Base-by-base conservation (phyloP, 495 filamentous ascomycete species). In the Lophiotrema nucula region DNA sequence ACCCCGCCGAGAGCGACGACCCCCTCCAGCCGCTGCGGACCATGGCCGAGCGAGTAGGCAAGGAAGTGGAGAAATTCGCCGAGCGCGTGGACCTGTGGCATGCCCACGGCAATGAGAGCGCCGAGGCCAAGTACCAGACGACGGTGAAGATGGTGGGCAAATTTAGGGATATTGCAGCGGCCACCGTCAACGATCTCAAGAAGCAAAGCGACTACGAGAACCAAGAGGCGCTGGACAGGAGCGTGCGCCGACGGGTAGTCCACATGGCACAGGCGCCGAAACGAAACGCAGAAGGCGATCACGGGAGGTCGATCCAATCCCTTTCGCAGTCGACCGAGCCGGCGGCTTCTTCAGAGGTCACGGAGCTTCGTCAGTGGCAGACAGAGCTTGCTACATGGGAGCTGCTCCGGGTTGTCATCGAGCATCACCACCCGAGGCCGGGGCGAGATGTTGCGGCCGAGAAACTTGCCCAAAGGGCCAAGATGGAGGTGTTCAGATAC, bases 301-400 rank as follows among this genome's bases (percentile, higher is more conserved):
- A 49, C 46, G 47, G 43, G 11, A 12, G 13, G n/a, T 55, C 50
- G 3, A 48, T 47, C 24, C 42, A 31, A 24, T 57, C 53, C 3
- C 22, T 56, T 8, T 25, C 51, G 16, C 57, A 42, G 21, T 43
- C 56, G 16, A 45, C 53, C 24, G 64, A 61, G 52, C 47, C 52
- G 12, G 51, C 43, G 26, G 24, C 52, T 3, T 51, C 64, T 0
- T 27, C 49, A 11, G 43, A 48, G 26, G 63, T 70, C 15, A 43
- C 84, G 44, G 87, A 92, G 42, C 64, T 87, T 26, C 73, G 77
- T 45, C 73, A 80, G 46, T 82, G 86, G 79, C 79, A 89, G 66
- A 61, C 84, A 42, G 88, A 91, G 69, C 82, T 85, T 50, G 89
- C 93, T 62, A 93, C 89, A 16, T 97, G 93, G 93, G 85, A 90